Base-by-base conservation (phyloP, 352 stramenopile genomes). In the Blastocystis hominis region DNA sequence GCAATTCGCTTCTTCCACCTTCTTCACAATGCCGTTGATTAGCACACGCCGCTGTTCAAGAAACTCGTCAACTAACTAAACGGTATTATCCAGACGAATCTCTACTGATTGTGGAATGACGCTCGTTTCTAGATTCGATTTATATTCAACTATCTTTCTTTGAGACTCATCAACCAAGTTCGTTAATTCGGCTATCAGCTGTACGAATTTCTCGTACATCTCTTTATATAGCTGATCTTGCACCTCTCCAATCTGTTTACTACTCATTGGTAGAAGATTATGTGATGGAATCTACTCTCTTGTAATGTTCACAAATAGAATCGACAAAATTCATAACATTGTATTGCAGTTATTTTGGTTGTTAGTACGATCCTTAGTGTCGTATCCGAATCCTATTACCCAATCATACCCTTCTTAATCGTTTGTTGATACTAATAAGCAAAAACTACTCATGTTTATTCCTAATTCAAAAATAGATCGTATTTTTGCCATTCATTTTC, bases 61-160 rank as follows among this genome's bases (percentile, higher is more conserved):
- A 68, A 84, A 84, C 30, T 84, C 72, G 15, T 84, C 50, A 24
- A 84, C 68, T 53, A 84, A 53, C 72, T 84, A 84, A 5, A 40
- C 0, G 5, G 46, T 7, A 69, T 4, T 20, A 2, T 5, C 1
- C 24, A 4, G 20, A 10, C 20, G 7, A 36, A 3, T 42, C 50
- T 38, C 3, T n/a, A 84, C 72, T n/a, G 54, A 54, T 7, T 84
- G 38, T 47, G 72, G 72, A 66, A 84, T 84, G 24, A 53, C 38
- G 15, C 34, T 53, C 15, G 38, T 36, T 5, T 59, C 15, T 13
- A 84, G 38, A 20, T 64, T 53, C 24, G 34, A 42, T 68, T 69
- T 84, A 66, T 84, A 84, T 40, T 68, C 55, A 53, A 68, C 72
- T 9, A 84, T 34, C 53, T 46, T 17, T n/a, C 15, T 68, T 34